Percentiles rank a stretch among this genome's conserved stretches.
Conservation (phyloP, 2,329 filamentous ascomycete genomes). For the Mariannaea elegans region DNA sequence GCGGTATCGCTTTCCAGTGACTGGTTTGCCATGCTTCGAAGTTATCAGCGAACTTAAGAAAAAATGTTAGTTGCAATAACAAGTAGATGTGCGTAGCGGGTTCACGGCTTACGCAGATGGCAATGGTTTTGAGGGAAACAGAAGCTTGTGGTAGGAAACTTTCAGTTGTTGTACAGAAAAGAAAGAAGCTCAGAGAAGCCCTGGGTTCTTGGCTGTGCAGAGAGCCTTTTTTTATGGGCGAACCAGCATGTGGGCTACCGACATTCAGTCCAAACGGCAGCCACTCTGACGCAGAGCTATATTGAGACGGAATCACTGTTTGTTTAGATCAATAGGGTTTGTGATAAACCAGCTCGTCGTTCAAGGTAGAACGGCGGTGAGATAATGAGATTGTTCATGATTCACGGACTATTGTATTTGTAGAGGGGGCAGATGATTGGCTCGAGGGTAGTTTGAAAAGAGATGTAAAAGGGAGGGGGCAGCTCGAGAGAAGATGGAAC, state of each 20-base stretch:
- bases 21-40: not conserved
- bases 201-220: not conserved
- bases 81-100: not conserved
- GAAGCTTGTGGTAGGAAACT: not conserved
- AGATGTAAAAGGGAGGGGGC: not conserved
- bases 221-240: not conserved
- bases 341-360: not conserved
- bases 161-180: not conserved
- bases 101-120: not conserved
- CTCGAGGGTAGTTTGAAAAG: not conserved
- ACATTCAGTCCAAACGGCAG: slow-evolving; percentile 1
- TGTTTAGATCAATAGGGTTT: not conserved
- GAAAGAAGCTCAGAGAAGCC: not conserved
- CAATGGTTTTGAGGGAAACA: not conserved
- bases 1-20: not conserved
- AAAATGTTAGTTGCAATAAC: not conserved
- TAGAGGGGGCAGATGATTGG: not conserved
- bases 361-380: not conserved
- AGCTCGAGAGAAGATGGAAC: not conserved
- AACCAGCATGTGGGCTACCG: not conserved
- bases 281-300: not conserved
- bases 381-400: slow-evolving; percentile 4
- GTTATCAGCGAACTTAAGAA: not conserved
- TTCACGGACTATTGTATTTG: not conserved
- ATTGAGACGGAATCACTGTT: slow-evolving; percentile 16